Evolutionary conservation across 2,329 filamentous ascomycete species (phyloP), one percentile per base, ranked within the genome.

Genomic region (Arachnopeziza araneosa): DNA sequence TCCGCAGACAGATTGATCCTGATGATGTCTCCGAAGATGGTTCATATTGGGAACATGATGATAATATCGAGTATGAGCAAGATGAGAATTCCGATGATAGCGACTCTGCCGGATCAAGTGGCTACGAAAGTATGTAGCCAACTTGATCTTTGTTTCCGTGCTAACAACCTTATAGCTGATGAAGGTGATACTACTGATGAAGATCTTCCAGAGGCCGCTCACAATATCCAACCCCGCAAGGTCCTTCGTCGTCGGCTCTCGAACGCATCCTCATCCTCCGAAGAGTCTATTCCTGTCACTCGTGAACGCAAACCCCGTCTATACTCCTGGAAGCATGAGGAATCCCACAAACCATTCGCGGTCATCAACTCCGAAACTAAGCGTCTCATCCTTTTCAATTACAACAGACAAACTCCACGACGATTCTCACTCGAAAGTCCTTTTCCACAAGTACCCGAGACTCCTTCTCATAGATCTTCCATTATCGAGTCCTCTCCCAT

Each of bases 1-100:
- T 93, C 69, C 87, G 88, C 64, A 83, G 84, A 50, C 86, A 90
- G 75, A 88, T 93, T 64, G 88, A 92, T 70, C 80, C 83, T 64
- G 85, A 90, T n/a, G 79, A 80, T 55, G 77, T 64, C 36, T 62
- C 62, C 14, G 66, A 60, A 48, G 68, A 66, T 52, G 67, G 63
- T 22, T 66, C 66, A 32, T 67, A 64, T 44, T 67, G 64, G 66
- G 58, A 59, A 14, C 23, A 51, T 22, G 52, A 59, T n/a, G 56
- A 58, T 26, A 32, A 36, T 26, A 32, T 48, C 8, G 50, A 52
- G 54, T 44, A 44, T 32, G 58, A 61, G 5, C 58, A 63, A 17
- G 55, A 60, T 24, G 64, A 63, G 32, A 56, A 57, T 21, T 54
- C 60, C 5, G 58, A 54, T 55, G 72, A 66, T 24, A 58, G 73